phyloP scores from a whole-genome alignment of 78 protist genomes.

The Acrasis kona region DNA sequence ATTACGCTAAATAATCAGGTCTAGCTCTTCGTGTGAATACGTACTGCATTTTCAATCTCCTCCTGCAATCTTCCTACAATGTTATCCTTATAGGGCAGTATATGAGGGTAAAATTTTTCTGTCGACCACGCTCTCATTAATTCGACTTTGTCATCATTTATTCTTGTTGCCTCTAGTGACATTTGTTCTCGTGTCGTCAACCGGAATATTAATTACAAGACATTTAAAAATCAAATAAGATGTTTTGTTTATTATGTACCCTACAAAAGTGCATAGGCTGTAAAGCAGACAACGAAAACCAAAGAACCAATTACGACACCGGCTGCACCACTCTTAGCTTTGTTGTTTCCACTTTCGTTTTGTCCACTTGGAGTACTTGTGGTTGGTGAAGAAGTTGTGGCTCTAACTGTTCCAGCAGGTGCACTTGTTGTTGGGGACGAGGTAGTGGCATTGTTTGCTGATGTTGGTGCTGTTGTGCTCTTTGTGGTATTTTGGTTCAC shows the following conservation, averaged over 20 bases:
- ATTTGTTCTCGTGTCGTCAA: too few relatives aligned
- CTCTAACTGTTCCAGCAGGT: neutral
- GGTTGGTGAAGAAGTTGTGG: neutral
- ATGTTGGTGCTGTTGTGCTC: neutral
- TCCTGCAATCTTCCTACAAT: too few relatives aligned
- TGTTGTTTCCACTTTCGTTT: neutral
- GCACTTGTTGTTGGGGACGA: neutral
- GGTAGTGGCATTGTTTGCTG: neutral
- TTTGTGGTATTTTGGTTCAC: too few relatives aligned
- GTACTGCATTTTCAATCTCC: too few relatives aligned
- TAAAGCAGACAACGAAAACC: neutral
- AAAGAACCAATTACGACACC: neutral
- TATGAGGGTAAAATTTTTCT: too few relatives aligned
- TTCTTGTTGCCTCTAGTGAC: too few relatives aligned
- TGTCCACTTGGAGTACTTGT: neutral
- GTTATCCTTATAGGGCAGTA: too few relatives aligned
- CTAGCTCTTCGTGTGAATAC: too few relatives aligned
- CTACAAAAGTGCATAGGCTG: neutral
- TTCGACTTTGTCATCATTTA: too few relatives aligned
- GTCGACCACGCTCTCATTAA: too few relatives aligned
- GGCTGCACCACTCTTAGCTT: neutral
- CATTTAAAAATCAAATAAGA: neutral
- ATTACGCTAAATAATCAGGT: too few relatives aligned
- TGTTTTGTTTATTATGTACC: neutral
- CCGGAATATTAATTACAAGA: too few relatives aligned